Percentiles rank a stretch among this genome's conserved stretches.
phyloP scores from a whole-genome alignment of 208 protist genomes.

The Wallacemonas sp. region DNA sequence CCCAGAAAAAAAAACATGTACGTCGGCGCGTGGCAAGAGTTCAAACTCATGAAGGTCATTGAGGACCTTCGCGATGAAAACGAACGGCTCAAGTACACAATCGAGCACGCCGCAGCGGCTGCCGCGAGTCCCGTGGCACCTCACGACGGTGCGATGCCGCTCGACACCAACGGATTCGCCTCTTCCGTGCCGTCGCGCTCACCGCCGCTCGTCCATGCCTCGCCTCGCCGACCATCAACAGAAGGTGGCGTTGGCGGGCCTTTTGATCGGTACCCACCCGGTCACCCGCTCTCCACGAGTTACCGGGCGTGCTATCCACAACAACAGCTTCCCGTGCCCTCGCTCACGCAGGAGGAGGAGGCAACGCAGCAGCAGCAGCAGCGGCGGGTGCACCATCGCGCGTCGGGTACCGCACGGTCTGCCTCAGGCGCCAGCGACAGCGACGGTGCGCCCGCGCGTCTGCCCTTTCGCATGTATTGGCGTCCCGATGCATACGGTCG shows the following conservation, averaged over 20 bases:
- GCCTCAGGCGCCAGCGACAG: background rate
- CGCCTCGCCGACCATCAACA: conserved; percentile 2
- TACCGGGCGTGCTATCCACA: conserved; percentile 4
- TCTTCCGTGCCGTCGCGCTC: background rate
- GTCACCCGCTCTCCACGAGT: conserved; percentile 10
- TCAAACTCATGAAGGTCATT: conserved; percentile 63
- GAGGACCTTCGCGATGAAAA: conserved; percentile 43
- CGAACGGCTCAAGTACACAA: conserved; percentile 12
- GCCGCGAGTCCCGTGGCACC: no score
- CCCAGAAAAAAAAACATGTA: no score
- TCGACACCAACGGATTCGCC: background rate
- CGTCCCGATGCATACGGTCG: conserved; percentile 3
- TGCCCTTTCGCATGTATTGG: conserved; percentile 12
- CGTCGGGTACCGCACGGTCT: no score
- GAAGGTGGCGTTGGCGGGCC: background rate
- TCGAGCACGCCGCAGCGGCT: no score
- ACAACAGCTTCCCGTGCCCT: background rate
- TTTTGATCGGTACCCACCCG: conserved; percentile 15
- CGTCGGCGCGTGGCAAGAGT: conserved; percentile 73
- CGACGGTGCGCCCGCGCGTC: background rate
- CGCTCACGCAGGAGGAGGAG: background rate
- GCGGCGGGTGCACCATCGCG: background rate
- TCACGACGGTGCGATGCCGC: background rate
- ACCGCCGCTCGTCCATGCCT: background rate
- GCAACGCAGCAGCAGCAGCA: background rate